These are phyloP conservation scores for Iberis pinnata DNA, from an alignment of 345 rosid genomes.

Conservation along the genomic window DNA sequence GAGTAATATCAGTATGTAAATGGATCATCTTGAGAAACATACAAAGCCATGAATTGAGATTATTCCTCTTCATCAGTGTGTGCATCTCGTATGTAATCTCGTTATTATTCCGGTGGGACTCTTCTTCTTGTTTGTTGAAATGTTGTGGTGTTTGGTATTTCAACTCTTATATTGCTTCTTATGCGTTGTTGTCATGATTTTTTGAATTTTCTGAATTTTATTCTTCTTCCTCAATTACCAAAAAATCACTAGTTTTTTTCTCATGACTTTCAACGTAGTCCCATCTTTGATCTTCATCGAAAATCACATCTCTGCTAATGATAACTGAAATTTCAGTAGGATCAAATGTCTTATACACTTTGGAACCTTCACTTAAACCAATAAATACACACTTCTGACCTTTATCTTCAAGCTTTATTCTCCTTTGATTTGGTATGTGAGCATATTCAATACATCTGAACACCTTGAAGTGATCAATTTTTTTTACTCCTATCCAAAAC, in stretches of 20 bases:
- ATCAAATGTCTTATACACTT: background rate
- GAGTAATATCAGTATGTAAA: too few relatives aligned
- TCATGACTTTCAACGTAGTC: background rate
- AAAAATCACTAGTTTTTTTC: too few relatives aligned
- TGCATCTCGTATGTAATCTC: too few relatives aligned
- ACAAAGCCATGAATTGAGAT: too few relatives aligned
- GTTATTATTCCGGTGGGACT: too few relatives aligned
- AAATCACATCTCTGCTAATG: background rate
- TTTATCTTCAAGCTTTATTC: background rate
- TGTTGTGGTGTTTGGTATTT: too few relatives aligned
- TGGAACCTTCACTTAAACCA: background rate
- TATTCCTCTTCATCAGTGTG: too few relatives aligned
- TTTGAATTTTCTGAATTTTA: too few relatives aligned
- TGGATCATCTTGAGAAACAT: too few relatives aligned
- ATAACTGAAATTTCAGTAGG: background rate
- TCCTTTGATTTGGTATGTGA: background rate
- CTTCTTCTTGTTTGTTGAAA: too few relatives aligned
- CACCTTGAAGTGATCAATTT: background rate
- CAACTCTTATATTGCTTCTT: too few relatives aligned
- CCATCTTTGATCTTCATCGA: background rate
- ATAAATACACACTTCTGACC: background rate
- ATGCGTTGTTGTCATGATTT: too few relatives aligned
- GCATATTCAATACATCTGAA: background rate
- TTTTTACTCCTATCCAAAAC: background rate
- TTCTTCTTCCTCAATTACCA: background rate